phyloP scores from a whole-genome alignment of 202 grass and related monocot species.

The Saccharum hybrid region DNA sequence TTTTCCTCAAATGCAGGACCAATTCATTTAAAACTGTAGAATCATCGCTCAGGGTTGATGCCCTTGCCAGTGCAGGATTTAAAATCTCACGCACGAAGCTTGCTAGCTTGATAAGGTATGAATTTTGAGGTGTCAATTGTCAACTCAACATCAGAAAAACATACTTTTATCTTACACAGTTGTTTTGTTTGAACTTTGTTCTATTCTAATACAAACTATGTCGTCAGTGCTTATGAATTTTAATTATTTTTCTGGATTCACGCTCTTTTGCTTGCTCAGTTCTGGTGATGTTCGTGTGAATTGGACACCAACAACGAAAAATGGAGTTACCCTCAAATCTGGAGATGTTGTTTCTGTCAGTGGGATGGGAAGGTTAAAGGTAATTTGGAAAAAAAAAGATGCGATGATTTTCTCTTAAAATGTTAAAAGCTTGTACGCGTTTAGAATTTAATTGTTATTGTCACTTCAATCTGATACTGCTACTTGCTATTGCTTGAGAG shows the following conservation, averaged over 20 bases:
- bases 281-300: slow-evolving; percentile 88
- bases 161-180: slow-evolving; percentile 33
- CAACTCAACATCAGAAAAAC: background rate
- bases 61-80: slow-evolving; percentile 90
- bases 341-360: slow-evolving; percentile 93
- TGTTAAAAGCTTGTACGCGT: background rate
- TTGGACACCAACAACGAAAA: slow-evolving; percentile 80
- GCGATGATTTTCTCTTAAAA: slow-evolving; percentile 29
- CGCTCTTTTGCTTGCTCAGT: slow-evolving; percentile 55
- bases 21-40: slow-evolving; percentile 90
- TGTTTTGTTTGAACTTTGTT: slow-evolving; percentile 32
- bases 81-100: slow-evolving; percentile 95
- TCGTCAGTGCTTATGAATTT: slow-evolving; percentile 5
- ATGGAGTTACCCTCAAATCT: slow-evolving; percentile 75
- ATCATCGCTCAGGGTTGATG: slow-evolving; percentile 89
- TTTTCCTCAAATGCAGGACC: slow-evolving; percentile 57
- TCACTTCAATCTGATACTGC: slow-evolving; percentile 13
- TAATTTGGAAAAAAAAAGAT: slow-evolving; percentile 34
- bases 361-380: slow-evolving; percentile 88
- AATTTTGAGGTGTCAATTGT: background rate
- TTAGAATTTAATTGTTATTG: slow-evolving; percentile 22
- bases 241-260: slow-evolving; percentile 21
- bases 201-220: slow-evolving; percentile 26
- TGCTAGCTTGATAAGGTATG: slow-evolving; percentile 86
- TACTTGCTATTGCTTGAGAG: slow-evolving; percentile 21